phyloP scores from a whole-genome alignment of 2,329 filamentous ascomycete genomes.

The Fusarium verrucosum region DNA sequence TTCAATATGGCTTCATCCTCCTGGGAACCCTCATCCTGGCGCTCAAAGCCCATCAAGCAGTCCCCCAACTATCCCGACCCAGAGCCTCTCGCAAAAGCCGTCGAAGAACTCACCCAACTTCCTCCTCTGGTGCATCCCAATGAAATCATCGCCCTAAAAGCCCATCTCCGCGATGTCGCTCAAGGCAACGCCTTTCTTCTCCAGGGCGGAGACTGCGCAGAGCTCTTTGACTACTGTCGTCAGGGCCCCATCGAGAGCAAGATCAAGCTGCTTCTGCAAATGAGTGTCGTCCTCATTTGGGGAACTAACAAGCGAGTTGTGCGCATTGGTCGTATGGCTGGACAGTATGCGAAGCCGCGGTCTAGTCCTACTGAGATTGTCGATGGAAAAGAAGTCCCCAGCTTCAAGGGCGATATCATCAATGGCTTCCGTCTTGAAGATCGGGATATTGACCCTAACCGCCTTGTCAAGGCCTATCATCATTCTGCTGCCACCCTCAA shows the following conservation, averaged over 20 bases:
- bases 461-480: conserved; percentile 92
- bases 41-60: conserved; percentile 81
- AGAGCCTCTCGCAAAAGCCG: conserved; percentile 65
- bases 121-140: conserved; percentile 82
- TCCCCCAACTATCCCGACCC: conserved; percentile 74
- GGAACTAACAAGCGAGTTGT: conserved; percentile 84
- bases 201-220: conserved; percentile 96
- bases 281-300: conserved; percentile 96
- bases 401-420: conserved; percentile 94
- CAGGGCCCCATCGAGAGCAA: conserved; percentile 91
- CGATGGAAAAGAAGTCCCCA: conserved; percentile 82
- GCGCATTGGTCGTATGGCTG: conserved; percentile 93
- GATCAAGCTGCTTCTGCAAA: conserved; percentile 95
- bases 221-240: conserved; percentile 96
- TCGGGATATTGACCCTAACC: conserved; percentile 80
- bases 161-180: conserved; percentile 84
- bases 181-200: conserved; percentile 91
- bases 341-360: conserved; percentile 95
- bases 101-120: conserved; percentile 71
- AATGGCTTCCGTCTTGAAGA: conserved; percentile 86
- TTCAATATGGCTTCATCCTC: conserved; percentile 46
- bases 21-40: conserved; percentile 76
- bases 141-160: conserved; percentile 83
- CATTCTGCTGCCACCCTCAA: conserved; percentile 95
- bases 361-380: conserved; percentile 87